These are phyloP conservation scores for Pisolithus thermaeus DNA, from an alignment of 1,284 basidiomycete genomes.

Conservation along the genomic window DNA sequence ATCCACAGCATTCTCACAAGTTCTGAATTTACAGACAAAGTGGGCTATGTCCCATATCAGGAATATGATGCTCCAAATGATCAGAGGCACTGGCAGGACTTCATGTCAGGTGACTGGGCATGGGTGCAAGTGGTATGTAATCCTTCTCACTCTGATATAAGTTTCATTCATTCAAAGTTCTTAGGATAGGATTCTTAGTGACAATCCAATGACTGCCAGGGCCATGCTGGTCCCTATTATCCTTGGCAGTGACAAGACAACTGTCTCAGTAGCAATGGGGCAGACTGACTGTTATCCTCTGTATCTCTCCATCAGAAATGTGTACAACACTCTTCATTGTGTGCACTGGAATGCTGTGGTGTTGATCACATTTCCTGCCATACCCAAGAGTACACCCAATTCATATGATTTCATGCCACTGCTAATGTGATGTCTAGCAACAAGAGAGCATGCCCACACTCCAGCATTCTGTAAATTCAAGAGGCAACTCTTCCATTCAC, in stretches of 20 bases:
- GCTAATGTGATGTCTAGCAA: not conserved
- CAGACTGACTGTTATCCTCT: slow-evolving; percentile 30
- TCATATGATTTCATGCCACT: not conserved
- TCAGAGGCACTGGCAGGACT: slow-evolving; percentile 17
- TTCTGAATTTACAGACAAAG: slow-evolving; percentile 24
- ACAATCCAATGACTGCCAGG: slow-evolving; percentile 19
- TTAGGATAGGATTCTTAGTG: slow-evolving; percentile 7
- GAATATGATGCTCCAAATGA: slow-evolving; percentile 12
- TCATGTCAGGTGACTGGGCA: slow-evolving; percentile 33
- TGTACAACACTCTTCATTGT: slow-evolving; percentile 25
- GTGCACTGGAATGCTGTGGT: slow-evolving; percentile 24
- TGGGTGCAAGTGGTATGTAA: slow-evolving; percentile 29
- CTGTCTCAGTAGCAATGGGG: slow-evolving; percentile 32
- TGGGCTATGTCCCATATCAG: slow-evolving; percentile 25
- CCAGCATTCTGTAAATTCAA: slow-evolving; percentile 3
- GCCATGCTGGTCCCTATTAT: slow-evolving; percentile 29
- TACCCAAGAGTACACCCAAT: slow-evolving; percentile 26
- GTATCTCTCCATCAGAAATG: too few species aligned
- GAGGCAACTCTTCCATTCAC: too few species aligned
- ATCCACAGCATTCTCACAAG: slow-evolving; percentile 16
- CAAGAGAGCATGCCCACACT: slow-evolving; percentile 1
- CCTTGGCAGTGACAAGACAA: slow-evolving; percentile 33
- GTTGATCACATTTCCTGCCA: slow-evolving; percentile 28
- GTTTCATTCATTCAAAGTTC: not conserved
- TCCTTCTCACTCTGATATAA: not conserved